Conservation (phyloP, 1,139 yeast species). For the Pichia terricola region DNA sequence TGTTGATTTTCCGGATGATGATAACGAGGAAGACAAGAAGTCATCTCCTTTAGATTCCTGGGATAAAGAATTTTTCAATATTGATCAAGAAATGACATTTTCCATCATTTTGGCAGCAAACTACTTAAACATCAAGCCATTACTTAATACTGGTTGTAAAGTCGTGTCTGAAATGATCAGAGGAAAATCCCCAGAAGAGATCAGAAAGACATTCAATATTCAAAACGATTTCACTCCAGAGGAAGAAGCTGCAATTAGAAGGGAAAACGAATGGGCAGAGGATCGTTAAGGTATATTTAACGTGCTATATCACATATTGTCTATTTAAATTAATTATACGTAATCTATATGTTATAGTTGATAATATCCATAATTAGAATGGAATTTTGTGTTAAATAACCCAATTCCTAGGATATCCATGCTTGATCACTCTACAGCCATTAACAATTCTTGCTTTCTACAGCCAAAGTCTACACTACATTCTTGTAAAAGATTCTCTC, state of each 20-base stretch:
- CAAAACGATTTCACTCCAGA: slow-evolving; percentile 96
- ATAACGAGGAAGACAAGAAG: slow-evolving; percentile 68
- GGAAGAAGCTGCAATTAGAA: slow-evolving; percentile 94
- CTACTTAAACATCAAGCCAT: slow-evolving; percentile 85
- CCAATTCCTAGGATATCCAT: too few species aligned
- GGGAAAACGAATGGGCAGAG: slow-evolving; percentile 99
- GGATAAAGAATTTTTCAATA: slow-evolving; percentile 93
- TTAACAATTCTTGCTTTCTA: too few species aligned
- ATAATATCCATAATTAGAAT: neutral
- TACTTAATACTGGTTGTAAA: slow-evolving; percentile 92
- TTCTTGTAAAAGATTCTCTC: too few species aligned
- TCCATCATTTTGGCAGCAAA: slow-evolving; percentile 95
- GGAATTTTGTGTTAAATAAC: too few species aligned
- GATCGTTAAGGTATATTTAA: slow-evolving; percentile 50
- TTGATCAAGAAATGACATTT: slow-evolving; percentile 96
- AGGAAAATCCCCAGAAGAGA: slow-evolving; percentile 93
- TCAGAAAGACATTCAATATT: slow-evolving; percentile 93
- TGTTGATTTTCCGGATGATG: slow-evolving; percentile 68
- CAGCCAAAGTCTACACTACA: too few species aligned
- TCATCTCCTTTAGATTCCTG: slow-evolving; percentile 86
- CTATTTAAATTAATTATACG: neutral
- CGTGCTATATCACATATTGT: neutral
- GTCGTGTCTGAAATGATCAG: slow-evolving; percentile 97
- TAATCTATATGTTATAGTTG: neutral
- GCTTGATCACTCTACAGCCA: too few species aligned